Percentiles rank a stretch among this genome's conserved stretches.
These are phyloP conservation scores for Erodium chrysanthum DNA, from an alignment of 441 rosid species.

Conservation along the genomic window DNA sequence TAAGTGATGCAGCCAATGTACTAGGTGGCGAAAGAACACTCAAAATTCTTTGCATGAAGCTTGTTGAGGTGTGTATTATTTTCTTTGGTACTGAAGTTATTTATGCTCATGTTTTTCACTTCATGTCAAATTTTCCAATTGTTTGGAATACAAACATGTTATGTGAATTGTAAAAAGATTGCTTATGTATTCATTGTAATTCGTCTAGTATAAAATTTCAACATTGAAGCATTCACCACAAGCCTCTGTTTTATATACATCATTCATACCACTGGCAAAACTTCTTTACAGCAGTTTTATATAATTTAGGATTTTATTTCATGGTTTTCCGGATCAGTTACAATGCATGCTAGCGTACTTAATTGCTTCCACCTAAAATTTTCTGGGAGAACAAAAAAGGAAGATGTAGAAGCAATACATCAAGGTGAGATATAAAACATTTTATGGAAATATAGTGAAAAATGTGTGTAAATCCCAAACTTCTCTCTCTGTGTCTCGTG, in stretches of 20 bases:
- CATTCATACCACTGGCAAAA: background rate
- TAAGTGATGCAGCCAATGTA: conserved; percentile 84
- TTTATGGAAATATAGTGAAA: background rate
- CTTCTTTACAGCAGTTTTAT: background rate
- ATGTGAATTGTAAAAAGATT: background rate
- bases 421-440: background rate
- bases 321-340: background rate
- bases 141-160: background rate
- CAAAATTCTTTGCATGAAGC: conserved; percentile 76
- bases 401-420: no score
- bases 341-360: background rate
- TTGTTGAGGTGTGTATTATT: conserved; percentile 60
- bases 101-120: background rate
- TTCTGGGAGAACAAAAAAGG: background rate
- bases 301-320: background rate
- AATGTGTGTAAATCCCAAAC: background rate
- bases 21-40: conserved; percentile 84
- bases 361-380: background rate
- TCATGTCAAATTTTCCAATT: background rate
- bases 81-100: conserved; percentile 8
- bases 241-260: background rate
- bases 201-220: background rate
- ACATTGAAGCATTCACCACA: background rate
- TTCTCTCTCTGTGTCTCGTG: background rate
- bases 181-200: no score